A percentile compares a stretch with the other conserved stretches of the same genome.
Conservation (phyloP, 192 early-diverging fungal genomes). For the Podila minutissima region DNA sequence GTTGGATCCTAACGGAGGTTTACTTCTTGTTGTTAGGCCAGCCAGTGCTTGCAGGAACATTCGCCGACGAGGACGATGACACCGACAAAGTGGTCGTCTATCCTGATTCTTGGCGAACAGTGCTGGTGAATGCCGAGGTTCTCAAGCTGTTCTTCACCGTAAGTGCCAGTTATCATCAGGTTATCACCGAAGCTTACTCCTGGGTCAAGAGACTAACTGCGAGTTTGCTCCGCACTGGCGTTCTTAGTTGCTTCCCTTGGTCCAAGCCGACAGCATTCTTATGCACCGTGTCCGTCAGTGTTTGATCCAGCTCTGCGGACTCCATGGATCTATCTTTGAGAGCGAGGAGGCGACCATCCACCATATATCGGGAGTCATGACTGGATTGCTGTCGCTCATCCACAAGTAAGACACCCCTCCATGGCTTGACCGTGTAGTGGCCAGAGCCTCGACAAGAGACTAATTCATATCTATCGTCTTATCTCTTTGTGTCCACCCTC, state of each 20-base stretch:
- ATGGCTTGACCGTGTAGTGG: background rate
- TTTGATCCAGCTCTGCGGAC: slow-evolving; percentile 69
- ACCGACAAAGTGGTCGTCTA: slow-evolving; percentile 35
- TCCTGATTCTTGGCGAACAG: slow-evolving; percentile 61
- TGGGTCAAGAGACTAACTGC: background rate
- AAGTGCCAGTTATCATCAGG: background rate
- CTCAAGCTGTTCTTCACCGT: slow-evolving; percentile 74
- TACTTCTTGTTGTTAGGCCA: slow-evolving; percentile 20
- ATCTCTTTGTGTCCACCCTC: background rate
- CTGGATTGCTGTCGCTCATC: slow-evolving; percentile 61
- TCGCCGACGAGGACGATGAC: slow-evolving; percentile 47
- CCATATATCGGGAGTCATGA: slow-evolving; percentile 65
- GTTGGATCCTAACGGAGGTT: background rate
- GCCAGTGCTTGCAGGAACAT: slow-evolving; percentile 50
- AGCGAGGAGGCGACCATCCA: slow-evolving; percentile 52
- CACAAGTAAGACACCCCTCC: slow-evolving; percentile 54
- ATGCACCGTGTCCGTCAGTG: slow-evolving; percentile 66
- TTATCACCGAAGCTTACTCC: too few species aligned
- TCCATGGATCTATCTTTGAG: slow-evolving; percentile 66
- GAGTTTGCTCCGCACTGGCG: background rate
- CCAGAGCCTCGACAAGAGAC: background rate
- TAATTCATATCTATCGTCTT: background rate
- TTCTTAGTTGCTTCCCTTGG: slow-evolving; percentile 53
- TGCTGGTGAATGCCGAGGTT: slow-evolving; percentile 66
- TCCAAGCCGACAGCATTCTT: slow-evolving; percentile 59